A percentile compares a stretch with the other conserved stretches of the same genome.
phyloP scores from a whole-genome alignment of 208 protist species.

The Leishmania tropica region DNA sequence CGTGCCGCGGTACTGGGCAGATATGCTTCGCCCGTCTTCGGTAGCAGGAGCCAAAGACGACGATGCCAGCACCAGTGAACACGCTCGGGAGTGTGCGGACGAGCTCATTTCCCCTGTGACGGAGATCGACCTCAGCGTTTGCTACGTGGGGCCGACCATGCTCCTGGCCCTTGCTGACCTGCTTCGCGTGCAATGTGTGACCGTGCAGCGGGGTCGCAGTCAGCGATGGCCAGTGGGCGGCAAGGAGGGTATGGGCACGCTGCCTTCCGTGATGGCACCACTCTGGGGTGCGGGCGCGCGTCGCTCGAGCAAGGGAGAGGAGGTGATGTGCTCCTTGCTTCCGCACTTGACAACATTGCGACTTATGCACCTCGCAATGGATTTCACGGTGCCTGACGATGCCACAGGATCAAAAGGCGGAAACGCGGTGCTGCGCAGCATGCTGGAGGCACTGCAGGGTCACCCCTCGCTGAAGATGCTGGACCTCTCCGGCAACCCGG shows the following conservation, averaged over 20 bases:
- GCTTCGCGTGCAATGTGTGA: conserved; percentile 32
- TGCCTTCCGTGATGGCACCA: conserved; percentile 18
- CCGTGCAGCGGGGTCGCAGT: background rate
- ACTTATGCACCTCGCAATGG: conserved; percentile 15
- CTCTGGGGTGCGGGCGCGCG: conserved; percentile 8
- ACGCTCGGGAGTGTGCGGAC: background rate
- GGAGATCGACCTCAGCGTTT: conserved; percentile 27
- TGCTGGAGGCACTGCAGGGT: conserved; percentile 40
- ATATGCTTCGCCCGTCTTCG: conserved; percentile 2
- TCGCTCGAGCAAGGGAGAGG: background rate
- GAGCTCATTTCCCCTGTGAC: conserved; percentile 3
- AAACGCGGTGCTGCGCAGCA: conserved; percentile 27
- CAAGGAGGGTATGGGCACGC: background rate
- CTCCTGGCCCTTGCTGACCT: conserved; percentile 42
- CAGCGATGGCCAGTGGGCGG: background rate
- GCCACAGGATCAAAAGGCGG: background rate
- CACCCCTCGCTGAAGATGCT: conserved; percentile 40
- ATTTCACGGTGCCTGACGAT: conserved; percentile 6
- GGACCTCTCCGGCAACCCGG: conserved; percentile 56
- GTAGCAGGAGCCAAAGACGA: background rate
- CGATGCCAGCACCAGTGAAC: background rate
- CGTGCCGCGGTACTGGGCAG: conserved; percentile 18
- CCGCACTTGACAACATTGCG: conserved; percentile 17
- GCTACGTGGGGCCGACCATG: conserved; percentile 32
- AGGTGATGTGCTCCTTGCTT: conserved; percentile 26